These are phyloP conservation scores for Ophiorrhiza pumila DNA, from an alignment of 257 asterid genomes.

Conservation along the genomic window DNA sequence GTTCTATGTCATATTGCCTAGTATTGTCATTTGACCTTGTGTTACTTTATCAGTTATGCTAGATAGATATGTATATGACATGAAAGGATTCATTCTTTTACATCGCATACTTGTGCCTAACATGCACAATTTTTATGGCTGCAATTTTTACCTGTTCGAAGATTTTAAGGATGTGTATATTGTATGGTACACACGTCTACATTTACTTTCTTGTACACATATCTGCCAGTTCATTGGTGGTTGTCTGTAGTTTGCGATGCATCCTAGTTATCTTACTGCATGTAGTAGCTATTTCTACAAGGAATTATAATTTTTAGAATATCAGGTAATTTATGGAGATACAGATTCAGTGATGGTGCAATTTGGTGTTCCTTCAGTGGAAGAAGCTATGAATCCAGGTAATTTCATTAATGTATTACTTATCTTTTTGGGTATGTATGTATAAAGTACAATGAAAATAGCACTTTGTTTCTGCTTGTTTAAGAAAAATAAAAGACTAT, in stretches of 20 bases:
- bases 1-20: neutral
- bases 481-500: too few relatives aligned
- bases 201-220: neutral
- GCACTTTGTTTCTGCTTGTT: too few relatives aligned
- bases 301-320: constrained; percentile 18
- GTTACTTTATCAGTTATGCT: neutral
- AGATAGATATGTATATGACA: neutral
- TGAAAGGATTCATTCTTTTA: neutral
- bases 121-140: neutral
- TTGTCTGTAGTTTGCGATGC: neutral
- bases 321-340: constrained; percentile 96
- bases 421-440: too few relatives aligned
- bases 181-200: neutral
- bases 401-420: constrained; percentile 83
- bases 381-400: constrained; percentile 90
- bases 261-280: neutral
- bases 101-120: too few relatives aligned
- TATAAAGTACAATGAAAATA: too few relatives aligned
- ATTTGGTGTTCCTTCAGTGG: constrained; percentile 86
- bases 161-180: neutral
- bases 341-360: constrained; percentile 99
- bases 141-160: neutral
- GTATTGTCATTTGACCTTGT: too few relatives aligned
- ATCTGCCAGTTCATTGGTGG: neutral
- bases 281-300: neutral